Base-by-base conservation (phyloP, 306 rosid species). In the Quercus aquifolioides region DNA sequence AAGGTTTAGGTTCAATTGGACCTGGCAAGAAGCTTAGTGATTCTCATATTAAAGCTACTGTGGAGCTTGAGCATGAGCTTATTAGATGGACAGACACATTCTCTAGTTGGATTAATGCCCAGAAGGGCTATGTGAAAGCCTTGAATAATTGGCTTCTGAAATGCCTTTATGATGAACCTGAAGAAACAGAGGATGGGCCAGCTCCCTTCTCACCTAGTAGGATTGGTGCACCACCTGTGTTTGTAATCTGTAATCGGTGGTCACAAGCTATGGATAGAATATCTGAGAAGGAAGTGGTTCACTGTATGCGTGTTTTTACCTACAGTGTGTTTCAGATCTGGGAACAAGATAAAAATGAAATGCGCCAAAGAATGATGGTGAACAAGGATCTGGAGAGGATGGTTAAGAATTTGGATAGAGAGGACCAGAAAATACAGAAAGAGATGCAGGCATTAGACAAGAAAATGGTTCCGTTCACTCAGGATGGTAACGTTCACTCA, bases 171-270 rank as follows among this genome's bases (percentile, higher is more conserved):
- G 83, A 91, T 80, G 98, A 86, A 82, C 99, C 96, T 5, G 98
- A 93, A 86, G 98, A 93, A 84, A 93, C 98, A 49, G 65, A 94
- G 1, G 99, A 96, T 79, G 99, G 99, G 54, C 69, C 80, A 77
- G 94, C 88, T 76, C 99, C 98, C 33, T 96, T 93, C 78, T 96
- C 99, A 49, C 99, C 99, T 23, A 86, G 98, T 75, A 86, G 99
- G 75, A 78, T 96, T 12, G 99, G 98, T 21, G 99, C 98, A 4
- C 99, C 99, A 5, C 91, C 84, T 9, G 86, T 96, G 76, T 96
- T 96, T 85, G 94, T 96, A 46, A 90, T 96, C 80, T 96, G 99
- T 81, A 85, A 96, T 83, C 99, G 92, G 74, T 93, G 99, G 99
- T 87, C 94, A 71, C 98, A 91, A 84, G 93, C 98, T 74, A 82